Conservation (phyloP, 306 rosid species). For the Gillenia trifoliata region DNA sequence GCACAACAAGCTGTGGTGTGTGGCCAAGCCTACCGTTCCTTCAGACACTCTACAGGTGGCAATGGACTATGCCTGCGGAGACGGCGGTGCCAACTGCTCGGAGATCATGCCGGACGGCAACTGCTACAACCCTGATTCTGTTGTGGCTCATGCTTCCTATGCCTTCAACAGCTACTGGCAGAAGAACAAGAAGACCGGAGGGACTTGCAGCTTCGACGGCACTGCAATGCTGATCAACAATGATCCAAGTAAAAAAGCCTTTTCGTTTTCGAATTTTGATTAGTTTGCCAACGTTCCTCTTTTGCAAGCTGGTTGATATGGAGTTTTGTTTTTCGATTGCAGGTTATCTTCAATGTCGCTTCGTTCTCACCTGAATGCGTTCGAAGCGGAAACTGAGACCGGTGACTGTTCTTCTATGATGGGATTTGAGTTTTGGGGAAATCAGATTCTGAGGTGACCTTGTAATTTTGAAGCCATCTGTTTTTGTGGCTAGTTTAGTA, state of each 20-base stretch:
- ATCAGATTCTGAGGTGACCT: slow-evolving; percentile 23
- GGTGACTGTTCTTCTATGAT: slow-evolving; percentile 9
- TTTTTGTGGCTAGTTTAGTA: background rate
- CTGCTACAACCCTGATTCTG: slow-evolving; percentile 62
- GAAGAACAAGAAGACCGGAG: slow-evolving; percentile 83
- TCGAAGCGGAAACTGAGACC: slow-evolving; percentile 13
- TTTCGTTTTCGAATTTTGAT: background rate
- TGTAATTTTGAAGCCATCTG: slow-evolving; percentile 15
- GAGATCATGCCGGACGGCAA: slow-evolving; percentile 62
- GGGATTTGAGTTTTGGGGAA: slow-evolving; percentile 9
- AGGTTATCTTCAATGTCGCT: slow-evolving; percentile 81
- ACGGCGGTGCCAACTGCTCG: slow-evolving; percentile 68
- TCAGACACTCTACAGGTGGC: slow-evolving; percentile 65
- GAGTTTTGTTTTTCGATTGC: slow-evolving; percentile 22
- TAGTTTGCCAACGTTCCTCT: background rate
- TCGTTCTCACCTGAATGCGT: slow-evolving; percentile 47
- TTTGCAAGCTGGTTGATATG: background rate
- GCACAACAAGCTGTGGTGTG: slow-evolving; percentile 83
- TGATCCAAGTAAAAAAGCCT: slow-evolving; percentile 71
- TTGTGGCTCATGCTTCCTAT: slow-evolving; percentile 84
- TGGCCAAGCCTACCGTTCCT: slow-evolving; percentile 90
- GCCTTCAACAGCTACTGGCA: slow-evolving; percentile 96
- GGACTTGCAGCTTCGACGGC: slow-evolving; percentile 84
- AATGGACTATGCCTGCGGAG: slow-evolving; percentile 92
- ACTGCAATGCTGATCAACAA: slow-evolving; percentile 79